Base-by-base conservation (phyloP, 306 rosid species). In the Abrus pulchellus region DNA sequence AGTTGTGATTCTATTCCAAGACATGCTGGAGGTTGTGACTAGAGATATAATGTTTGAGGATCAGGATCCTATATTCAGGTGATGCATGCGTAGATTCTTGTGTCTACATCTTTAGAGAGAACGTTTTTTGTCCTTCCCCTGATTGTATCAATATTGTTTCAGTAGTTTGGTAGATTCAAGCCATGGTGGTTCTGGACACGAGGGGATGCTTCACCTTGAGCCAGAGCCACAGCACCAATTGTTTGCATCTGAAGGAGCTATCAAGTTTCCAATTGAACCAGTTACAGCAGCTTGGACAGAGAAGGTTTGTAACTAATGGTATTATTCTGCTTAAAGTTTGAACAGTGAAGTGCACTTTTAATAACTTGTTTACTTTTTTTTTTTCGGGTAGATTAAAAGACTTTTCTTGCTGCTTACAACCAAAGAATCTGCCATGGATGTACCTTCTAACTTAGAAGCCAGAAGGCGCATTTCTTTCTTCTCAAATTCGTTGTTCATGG, bases 381-480 rank as follows among this genome's bases (percentile, higher is more conserved):
- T 59, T 80, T 66, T 28, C n/a, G 65, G 68, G 38, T 90, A 96
- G 99, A 88, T 96, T 77, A 92, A 90, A 34, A 94, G 99, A 61
- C 93, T 96, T 53, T 48, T 9, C 86, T 85, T 96, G 65, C 88
- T 96, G 88, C 97, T 96, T 80, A 92, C 98, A 1, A 92, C 98
- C 56, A 96, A 96, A 87, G 99, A 96, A 83, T 96, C 99, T 83
- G 99, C 98, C 72, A 96, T 96, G 98, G 98, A 93, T 66, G 99
- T 96, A 9, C 99, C 99, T 0, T 92, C 98, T 80, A 96, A 96
- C 86, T 90, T 96, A 56, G 99, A 96, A 88, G 99, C 99, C 63
- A 93, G 99, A 85, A 85, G 99, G 84, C 93, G 99, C 0, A 96
- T 96, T 59, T 93, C 99, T 61, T 96, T 92, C 90, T 96, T 96